Percentiles rank a stretch among this genome's conserved stretches.
Conservation (phyloP, 179 eudicot genomes). For the Patellifolia procumbens region DNA sequence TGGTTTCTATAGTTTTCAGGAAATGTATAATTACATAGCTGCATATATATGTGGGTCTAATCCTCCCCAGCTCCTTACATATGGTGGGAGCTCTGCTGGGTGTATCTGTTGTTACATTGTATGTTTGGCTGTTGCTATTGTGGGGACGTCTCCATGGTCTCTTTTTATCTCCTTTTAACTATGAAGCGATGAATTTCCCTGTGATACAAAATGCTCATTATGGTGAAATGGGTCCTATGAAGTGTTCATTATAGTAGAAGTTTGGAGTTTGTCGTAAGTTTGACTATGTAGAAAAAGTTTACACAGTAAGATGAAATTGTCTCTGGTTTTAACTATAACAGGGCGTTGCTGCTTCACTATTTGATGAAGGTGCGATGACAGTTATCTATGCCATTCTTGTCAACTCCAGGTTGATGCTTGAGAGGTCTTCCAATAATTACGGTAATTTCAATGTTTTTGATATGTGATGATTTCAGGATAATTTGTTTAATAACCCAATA, state of each 20-base stretch:
- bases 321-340: conserved; percentile 33
- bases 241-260: background rate
- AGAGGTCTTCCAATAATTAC: conserved; percentile 87
- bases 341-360: conserved; percentile 84
- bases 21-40: background rate
- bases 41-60: background rate
- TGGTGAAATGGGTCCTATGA: background rate
- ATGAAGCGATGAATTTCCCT: too few species aligned
- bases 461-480: background rate
- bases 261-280: background rate
- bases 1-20: background rate
- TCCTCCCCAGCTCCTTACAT: background rate
- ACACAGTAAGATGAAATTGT: conserved; percentile 1
- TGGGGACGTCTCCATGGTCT: too few species aligned
- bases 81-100: background rate
- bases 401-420: conserved; percentile 86
- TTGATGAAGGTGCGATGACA: conserved; percentile 89
- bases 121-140: background rate
- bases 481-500: background rate
- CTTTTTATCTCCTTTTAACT: background rate
- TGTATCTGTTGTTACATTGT: background rate
- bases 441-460: conserved; percentile 42
- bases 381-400: conserved; percentile 84
- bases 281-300: background rate
- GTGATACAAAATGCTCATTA: background rate